A percentile compares a stretch with the other conserved stretches of the same genome.
These are phyloP conservation scores for Amanita rimosa DNA, from an alignment of 768 basidiomycete genomes.

Conservation along the genomic window DNA sequence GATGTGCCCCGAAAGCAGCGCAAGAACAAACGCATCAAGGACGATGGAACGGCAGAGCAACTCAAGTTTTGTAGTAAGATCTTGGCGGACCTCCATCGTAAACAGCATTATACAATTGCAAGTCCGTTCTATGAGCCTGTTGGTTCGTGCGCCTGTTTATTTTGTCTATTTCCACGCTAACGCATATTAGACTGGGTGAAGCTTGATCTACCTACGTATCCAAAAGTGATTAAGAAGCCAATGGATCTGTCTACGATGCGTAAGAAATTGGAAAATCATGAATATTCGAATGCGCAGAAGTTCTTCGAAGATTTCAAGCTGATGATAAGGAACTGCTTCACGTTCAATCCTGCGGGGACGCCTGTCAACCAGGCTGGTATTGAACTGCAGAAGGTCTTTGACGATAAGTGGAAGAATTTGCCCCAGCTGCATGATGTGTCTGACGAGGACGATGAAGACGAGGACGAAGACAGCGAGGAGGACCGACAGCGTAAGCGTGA, in stretches of 20 bases:
- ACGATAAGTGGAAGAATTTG: constrained; percentile 81
- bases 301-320: constrained; percentile 89
- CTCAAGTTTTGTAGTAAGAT: constrained; percentile 74
- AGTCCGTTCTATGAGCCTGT: constrained; percentile 91
- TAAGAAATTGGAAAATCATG: constrained; percentile 65
- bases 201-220: constrained; percentile 76
- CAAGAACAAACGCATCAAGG: constrained; percentile 47
- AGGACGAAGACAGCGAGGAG: constrained; percentile 57
- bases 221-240: constrained; percentile 82
- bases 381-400: constrained; percentile 78
- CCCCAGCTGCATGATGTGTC: constrained; percentile 50
- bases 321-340: constrained; percentile 90
- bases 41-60: constrained; percentile 70
- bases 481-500: constrained; percentile 54
- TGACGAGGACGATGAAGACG: constrained; percentile 57
- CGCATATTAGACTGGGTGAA: constrained; percentile 53
- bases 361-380: constrained; percentile 80
- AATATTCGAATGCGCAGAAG: constrained; percentile 68
- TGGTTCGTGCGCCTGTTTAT: constrained; percentile 38
- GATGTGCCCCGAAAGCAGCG: constrained; percentile 63
- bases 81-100: constrained; percentile 64
- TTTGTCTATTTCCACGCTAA: constrained; percentile 7
- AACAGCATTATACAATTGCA: constrained; percentile 64
- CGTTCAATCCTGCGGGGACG: constrained; percentile 84
- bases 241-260: constrained; percentile 93